A percentile compares a stretch with the other conserved stretches of the same genome.
Evolutionary conservation across 805 yeast genomes (phyloP).

Genomic region (Pichia gijzeniarum): DNA sequence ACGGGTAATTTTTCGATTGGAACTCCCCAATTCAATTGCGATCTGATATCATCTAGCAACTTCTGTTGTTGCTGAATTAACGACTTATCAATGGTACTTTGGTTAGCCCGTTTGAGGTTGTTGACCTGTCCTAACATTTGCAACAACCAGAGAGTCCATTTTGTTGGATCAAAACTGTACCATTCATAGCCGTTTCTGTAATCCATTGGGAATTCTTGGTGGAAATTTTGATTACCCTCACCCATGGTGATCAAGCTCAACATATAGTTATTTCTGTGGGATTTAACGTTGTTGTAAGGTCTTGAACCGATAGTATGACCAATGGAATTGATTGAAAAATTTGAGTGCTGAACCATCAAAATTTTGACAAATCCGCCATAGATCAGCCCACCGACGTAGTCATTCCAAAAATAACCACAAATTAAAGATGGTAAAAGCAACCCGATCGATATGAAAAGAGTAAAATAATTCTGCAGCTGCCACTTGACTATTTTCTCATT

Average conservation of each 20-base stretch:
- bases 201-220: conserved; percentile 92
- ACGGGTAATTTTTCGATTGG: conserved; percentile 84
- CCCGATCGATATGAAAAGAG: conserved; percentile 39
- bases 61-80: conserved; percentile 78
- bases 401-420: conserved; percentile 65
- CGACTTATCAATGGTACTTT: conserved; percentile 61
- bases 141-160: conserved; percentile 56
- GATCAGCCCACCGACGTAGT: conserved; percentile 67
- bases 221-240: conserved; percentile 89
- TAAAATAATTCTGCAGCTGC: conserved; percentile 69
- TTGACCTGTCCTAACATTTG: conserved; percentile 51
- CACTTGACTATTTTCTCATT: conserved; percentile 48
- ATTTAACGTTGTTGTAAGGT: conserved; percentile 67
- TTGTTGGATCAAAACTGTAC: conserved; percentile 83
- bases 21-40: conserved; percentile 87
- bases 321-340: conserved; percentile 71
- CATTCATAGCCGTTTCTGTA: conserved; percentile 68
- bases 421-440: conserved; percentile 59
- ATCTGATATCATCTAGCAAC: conserved; percentile 66
- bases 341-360: conserved; percentile 70
- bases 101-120: conserved; percentile 49
- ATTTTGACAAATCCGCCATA: conserved; percentile 75
- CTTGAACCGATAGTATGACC: conserved; percentile 76
- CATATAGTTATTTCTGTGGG: conserved; percentile 63
- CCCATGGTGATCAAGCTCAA: conserved; percentile 72